Percentiles rank a stretch among this genome's conserved stretches.
Conservation (phyloP, 2,329 filamentous ascomycete genomes). For the Trichoderma asperellum region DNA sequence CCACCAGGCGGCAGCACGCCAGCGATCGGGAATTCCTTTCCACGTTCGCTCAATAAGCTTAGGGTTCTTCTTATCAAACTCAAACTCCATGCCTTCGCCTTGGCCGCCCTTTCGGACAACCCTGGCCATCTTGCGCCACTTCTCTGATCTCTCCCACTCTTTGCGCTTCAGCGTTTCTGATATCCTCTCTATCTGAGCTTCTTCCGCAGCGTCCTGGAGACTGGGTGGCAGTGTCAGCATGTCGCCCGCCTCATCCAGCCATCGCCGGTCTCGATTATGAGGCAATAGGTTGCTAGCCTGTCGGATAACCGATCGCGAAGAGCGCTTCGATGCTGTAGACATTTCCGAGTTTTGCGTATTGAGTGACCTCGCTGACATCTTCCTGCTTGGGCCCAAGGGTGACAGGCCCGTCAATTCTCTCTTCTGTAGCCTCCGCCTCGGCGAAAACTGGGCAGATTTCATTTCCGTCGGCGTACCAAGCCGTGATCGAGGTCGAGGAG, state of each 20-base stretch:
- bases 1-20: constrained; percentile 93
- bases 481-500: constrained; percentile 51
- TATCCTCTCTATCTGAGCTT: constrained; percentile 56
- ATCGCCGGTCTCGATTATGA: constrained; percentile 62
- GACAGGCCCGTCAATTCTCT: constrained; percentile 42
- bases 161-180: constrained; percentile 63
- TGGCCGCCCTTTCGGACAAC: constrained; percentile 55
- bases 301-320: constrained; percentile 59
- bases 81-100: constrained; percentile 66
- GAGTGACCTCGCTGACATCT: constrained; percentile 61
- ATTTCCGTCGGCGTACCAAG: constrained; percentile 48
- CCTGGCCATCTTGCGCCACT: constrained; percentile 70
- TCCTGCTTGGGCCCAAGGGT: constrained; percentile 54
- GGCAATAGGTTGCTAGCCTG: constrained; percentile 63
- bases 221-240: constrained; percentile 66
- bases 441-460: constrained; percentile 49
- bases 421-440: constrained; percentile 50
- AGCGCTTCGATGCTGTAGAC: constrained; percentile 56
- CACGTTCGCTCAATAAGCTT: constrained; percentile 90
- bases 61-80: constrained; percentile 81
- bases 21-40: constrained; percentile 97
- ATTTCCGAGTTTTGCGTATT: constrained; percentile 60
- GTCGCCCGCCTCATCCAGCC: constrained; percentile 68
- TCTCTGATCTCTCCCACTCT: constrained; percentile 65
- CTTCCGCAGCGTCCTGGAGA: constrained; percentile 59